These are phyloP conservation scores for Yarrowia phangngaensis DNA, from an alignment of 805 yeast species.

Conservation along the genomic window DNA sequence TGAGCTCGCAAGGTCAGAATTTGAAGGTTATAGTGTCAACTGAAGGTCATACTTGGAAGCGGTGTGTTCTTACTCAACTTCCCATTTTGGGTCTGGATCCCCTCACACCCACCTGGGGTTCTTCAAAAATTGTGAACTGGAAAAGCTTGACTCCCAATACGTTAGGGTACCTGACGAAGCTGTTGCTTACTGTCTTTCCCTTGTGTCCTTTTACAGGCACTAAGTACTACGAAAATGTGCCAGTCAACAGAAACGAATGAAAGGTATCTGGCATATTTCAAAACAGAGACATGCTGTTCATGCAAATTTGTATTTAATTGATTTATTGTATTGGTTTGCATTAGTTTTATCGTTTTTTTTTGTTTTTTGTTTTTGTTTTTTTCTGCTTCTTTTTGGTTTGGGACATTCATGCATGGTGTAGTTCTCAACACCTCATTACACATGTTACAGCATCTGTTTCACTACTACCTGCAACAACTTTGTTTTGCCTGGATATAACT, in stretches of 20 bases:
- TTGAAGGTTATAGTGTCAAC: slow-evolving; percentile 8
- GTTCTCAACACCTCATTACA: too few species aligned
- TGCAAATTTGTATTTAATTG: too few species aligned
- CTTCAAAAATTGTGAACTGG: slow-evolving; percentile 24
- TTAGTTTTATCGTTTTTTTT: too few species aligned
- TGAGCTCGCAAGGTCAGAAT: slow-evolving; percentile 1
- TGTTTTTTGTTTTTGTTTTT: too few species aligned
- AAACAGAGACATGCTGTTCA: too few species aligned
- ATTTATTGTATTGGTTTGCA: too few species aligned
- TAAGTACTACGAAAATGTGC: slow-evolving; percentile 16
- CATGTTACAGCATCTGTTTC: too few species aligned
- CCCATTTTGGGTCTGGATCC: slow-evolving; percentile 22
- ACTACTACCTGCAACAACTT: too few species aligned
- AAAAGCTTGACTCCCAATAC: slow-evolving; percentile 10
- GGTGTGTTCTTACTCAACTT: slow-evolving; percentile 19
- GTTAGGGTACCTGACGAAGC: slow-evolving; percentile 16
- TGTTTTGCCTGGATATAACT: too few species aligned
- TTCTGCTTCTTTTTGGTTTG: too few species aligned
- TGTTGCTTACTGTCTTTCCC: slow-evolving; percentile 7
- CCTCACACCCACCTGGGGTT: slow-evolving; percentile 21
- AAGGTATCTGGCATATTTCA: neutral
- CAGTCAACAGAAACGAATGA: neutral
- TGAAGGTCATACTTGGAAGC: slow-evolving; percentile 15
- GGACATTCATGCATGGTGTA: too few species aligned
- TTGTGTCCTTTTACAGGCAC: slow-evolving; percentile 20